These are phyloP conservation scores for Aegilops tauschii DNA, from an alignment of 176 grass and related monocot species.

Conservation along the genomic window DNA sequence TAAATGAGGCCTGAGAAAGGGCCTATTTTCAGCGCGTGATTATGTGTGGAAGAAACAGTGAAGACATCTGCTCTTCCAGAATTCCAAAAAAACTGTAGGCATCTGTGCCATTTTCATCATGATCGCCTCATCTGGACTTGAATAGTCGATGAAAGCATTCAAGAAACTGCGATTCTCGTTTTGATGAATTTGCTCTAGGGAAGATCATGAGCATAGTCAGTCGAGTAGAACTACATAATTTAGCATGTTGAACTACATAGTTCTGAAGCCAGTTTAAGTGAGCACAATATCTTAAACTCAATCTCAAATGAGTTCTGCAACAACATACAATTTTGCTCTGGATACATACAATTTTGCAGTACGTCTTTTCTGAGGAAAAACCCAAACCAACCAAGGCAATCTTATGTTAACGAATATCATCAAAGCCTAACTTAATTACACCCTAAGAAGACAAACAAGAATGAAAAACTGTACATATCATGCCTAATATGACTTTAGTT, in stretches of 20 bases:
- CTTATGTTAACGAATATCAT: not conserved
- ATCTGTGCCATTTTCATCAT: no score
- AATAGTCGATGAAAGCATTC: not conserved
- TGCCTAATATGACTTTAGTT: slow-evolving; percentile 25
- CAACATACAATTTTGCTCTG: not conserved
- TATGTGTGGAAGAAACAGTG: not conserved
- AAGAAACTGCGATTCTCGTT: not conserved
- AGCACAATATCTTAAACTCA: not conserved
- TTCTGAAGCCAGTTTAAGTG: not conserved
- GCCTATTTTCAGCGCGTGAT: not conserved
- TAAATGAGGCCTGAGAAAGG: not conserved
- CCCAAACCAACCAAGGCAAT: not conserved
- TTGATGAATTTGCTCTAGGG: not conserved
- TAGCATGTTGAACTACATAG: no score
- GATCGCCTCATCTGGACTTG: not conserved
- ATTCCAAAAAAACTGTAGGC: no score
- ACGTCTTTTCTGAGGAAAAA: not conserved
- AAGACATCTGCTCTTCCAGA: no score
- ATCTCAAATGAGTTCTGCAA: not conserved
- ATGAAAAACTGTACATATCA: not conserved
- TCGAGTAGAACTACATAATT: no score
- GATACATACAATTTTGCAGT: not conserved
- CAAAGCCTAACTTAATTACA: not conserved
- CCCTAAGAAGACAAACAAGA: not conserved
- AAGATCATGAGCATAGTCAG: no score